A percentile compares a stretch with the other conserved stretches of the same genome.
Conservation (phyloP, 23 red algal genomes). For the Gracilaria domingensis region DNA sequence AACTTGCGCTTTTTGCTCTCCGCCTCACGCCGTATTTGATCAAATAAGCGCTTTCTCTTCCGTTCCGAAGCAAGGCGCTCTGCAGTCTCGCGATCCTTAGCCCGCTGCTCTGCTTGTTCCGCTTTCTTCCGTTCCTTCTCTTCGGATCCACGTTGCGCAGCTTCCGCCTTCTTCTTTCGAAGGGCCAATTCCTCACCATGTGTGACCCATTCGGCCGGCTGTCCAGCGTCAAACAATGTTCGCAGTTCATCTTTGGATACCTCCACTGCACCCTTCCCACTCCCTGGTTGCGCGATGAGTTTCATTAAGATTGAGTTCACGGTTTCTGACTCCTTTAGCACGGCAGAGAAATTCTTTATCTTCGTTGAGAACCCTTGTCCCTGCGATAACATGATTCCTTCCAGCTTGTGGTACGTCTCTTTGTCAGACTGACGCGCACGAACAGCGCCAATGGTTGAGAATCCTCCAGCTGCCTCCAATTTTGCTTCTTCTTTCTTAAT, state of each 20-base stretch:
- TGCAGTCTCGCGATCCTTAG: neutral
- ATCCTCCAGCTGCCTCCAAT: neutral
- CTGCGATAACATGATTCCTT: neutral
- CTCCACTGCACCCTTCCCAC: neutral
- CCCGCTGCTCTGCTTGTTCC: neutral
- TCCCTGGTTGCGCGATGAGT: neutral
- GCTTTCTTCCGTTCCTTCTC: neutral
- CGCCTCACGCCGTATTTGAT: neutral
- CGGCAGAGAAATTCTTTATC: neutral
- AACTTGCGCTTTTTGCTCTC: neutral
- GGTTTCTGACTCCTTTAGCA: neutral
- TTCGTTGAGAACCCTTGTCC: neutral
- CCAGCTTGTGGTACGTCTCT: neutral
- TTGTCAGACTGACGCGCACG: neutral
- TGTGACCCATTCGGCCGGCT: conserved; percentile 17
- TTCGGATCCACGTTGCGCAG: neutral
- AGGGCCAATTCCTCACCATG: conserved; percentile 1
- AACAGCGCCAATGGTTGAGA: neutral
- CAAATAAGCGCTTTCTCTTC: neutral
- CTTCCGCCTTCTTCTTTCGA: neutral
- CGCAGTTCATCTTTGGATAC: neutral
- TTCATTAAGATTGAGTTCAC: neutral
- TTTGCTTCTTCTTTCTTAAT: neutral
- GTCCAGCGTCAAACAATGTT: neutral
- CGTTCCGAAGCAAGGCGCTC: neutral